A percentile compares a stretch with the other conserved stretches of the same genome.
phyloP scores from a whole-genome alignment of 2,329 filamentous ascomycete genomes.

The Penicillium paneum region DNA sequence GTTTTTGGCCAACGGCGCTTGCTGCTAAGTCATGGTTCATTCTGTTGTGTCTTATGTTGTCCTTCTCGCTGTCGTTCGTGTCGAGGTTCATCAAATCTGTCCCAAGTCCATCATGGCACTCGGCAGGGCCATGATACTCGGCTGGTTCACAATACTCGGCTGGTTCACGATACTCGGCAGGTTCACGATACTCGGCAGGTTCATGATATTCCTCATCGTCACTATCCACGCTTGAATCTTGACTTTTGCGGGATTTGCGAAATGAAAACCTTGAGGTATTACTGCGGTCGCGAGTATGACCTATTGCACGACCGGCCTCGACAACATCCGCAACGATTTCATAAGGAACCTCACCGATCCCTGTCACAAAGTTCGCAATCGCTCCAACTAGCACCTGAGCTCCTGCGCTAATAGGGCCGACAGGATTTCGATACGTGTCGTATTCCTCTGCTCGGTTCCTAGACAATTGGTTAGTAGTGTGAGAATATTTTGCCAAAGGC shows the following conservation, averaged over 20 bases:
- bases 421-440: constrained; percentile 72
- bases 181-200: neutral
- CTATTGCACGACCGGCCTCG: constrained; percentile 46
- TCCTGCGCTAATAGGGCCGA: constrained; percentile 74
- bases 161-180: no score
- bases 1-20: neutral
- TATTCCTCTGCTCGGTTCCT: constrained; percentile 63
- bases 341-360: constrained; percentile 68
- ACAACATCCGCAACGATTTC: constrained; percentile 49
- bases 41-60: neutral
- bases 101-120: neutral
- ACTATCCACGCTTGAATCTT: neutral
- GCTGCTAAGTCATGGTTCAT: neutral
- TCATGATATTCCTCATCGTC: neutral
- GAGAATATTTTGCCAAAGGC: constrained; percentile 13
- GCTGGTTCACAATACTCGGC: neutral
- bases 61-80: neutral
- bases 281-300: constrained; percentile 56
- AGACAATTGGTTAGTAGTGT: constrained; percentile 3
- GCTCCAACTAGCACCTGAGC: constrained; percentile 77
- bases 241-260: neutral
- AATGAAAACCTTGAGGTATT: constrained; percentile 27
- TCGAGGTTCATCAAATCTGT: neutral
- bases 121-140: neutral
- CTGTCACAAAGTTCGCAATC: constrained; percentile 76